phyloP scores from a whole-genome alignment of 257 asterid genomes.

The Lavandula angustifolia region DNA sequence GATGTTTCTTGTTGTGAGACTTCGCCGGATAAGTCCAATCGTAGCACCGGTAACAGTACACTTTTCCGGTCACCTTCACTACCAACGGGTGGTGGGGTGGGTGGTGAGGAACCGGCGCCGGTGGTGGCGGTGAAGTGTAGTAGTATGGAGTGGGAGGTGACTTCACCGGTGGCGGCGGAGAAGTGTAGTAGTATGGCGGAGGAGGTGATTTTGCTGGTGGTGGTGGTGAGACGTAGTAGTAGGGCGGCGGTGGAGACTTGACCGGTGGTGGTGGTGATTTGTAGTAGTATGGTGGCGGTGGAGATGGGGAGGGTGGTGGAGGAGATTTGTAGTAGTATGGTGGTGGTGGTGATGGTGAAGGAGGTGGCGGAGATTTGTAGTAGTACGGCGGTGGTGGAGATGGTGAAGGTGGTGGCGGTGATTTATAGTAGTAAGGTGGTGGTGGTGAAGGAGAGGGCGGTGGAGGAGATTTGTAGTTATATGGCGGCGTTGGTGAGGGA shows the following conservation, averaged over 20 bases:
- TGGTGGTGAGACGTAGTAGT: slow-evolving; percentile 11
- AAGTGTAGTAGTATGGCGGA: slow-evolving; percentile 9
- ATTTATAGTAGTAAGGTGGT: not conserved
- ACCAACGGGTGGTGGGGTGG: slow-evolving; percentile 50
- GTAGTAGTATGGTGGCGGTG: slow-evolving; percentile 2
- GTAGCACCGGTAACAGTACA: slow-evolving; percentile 68
- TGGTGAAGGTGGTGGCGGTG: not conserved
- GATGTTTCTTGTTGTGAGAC: slow-evolving; percentile 74
- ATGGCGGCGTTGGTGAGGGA: slow-evolving; percentile 24
- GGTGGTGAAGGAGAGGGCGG: slow-evolving; percentile 15
- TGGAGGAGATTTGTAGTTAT: not conserved
- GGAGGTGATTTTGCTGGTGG: not conserved
- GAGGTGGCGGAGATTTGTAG: slow-evolving; percentile 6
- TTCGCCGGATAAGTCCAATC: slow-evolving; percentile 58
- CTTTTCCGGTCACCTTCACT: slow-evolving; percentile 74
- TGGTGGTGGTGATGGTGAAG: not conserved
- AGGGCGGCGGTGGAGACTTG: not conserved
- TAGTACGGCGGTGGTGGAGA: not conserved
- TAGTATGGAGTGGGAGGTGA: slow-evolving; percentile 12
- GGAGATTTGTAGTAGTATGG: not conserved
- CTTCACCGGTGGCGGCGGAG: slow-evolving; percentile 16
- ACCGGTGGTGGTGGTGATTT: slow-evolving; percentile 14
- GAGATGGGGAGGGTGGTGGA: not conserved
- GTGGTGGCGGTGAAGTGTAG: slow-evolving; percentile 30
- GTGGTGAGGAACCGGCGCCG: slow-evolving; percentile 18